Base-by-base conservation (phyloP, 441 rosid genomes). In the Erodium trifolium region DNA sequence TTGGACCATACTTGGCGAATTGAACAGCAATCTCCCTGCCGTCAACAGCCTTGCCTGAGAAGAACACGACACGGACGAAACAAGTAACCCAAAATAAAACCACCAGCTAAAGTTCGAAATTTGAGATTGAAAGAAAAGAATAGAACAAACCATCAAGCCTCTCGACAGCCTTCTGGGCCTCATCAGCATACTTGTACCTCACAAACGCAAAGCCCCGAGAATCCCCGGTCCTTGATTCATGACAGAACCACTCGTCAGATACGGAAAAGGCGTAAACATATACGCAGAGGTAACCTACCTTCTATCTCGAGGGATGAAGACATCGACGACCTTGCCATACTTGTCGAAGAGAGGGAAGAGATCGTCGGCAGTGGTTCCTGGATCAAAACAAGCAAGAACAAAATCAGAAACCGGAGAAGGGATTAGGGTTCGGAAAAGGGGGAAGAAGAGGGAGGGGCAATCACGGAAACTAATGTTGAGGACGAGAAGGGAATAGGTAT, bases 391-490 rank as follows among this genome's bases (percentile, higher is more conserved):
- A 71, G 55, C 27, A 23, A 23, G 27, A 65, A 73, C 10, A 70
- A 9, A 34, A 66, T 49, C 2, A 17, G 47, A 12, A 29, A 35
- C 17, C 12, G 63, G 49, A 57, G n/a, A 19, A 29, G 27, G 0
- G 18, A n/a, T 14, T 55, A 14, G 39, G 39, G n/a, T 37, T 29
- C 6, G 0, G 13, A 27, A 18, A 41, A 19, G 35, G 3, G 3
- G 16, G 14, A 2, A 3, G 3, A 2, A 3, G 3, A 16, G 8
- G 34, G 49, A 53, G 23, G 53, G 35, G 63, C 67, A 1, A 19
- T 72, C 77, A 93, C 99, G 97, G 82, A 94, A 94, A 68, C 96
- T 87, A 76, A 94, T 94, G 81, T 94, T 94, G 77, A 92, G 98
- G 67, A 94, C 87, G 75, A 92, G 99, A 35, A 94, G 97, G 41